A percentile compares a stretch with the other conserved stretches of the same genome.
Conservation (phyloP, 352 stramenopile species). For the Paralagenidium karlingii region DNA sequence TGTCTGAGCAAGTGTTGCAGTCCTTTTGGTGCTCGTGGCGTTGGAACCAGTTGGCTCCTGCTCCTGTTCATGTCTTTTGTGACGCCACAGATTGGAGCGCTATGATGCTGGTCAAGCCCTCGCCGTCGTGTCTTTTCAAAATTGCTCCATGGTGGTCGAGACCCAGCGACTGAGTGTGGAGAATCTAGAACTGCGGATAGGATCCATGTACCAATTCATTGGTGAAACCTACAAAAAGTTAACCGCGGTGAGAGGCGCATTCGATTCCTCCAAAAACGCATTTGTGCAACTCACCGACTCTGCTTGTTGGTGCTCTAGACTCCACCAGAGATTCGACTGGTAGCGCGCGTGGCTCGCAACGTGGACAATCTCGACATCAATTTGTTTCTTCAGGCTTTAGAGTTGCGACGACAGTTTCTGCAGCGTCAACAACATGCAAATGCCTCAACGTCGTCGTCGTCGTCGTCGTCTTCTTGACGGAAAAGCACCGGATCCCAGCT, state of each 20-base stretch:
- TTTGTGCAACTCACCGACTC: too few relatives aligned
- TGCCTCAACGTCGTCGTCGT: too few relatives aligned
- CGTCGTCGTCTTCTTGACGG: too few relatives aligned
- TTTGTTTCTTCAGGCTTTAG: slow-evolving; percentile 58
- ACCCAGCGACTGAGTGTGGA: slow-evolving; percentile 37
- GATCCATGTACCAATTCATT: slow-evolving; percentile 77
- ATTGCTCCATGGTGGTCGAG: slow-evolving; percentile 42
- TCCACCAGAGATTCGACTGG: too few relatives aligned
- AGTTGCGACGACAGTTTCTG: slow-evolving; percentile 67
- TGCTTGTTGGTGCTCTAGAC: too few relatives aligned
- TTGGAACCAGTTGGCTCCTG: too few relatives aligned
- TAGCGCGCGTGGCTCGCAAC: slow-evolving; percentile 57
- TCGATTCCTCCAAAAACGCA: too few relatives aligned
- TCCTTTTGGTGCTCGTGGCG: not conserved
- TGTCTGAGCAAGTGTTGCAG: not conserved
- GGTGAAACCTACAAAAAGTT: slow-evolving; percentile 39
- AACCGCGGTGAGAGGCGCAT: too few relatives aligned
- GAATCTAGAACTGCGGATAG: slow-evolving; percentile 37
- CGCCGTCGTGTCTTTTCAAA: slow-evolving; percentile 52
- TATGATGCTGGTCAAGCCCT: slow-evolving; percentile 39
- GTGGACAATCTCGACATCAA: slow-evolving; percentile 74
- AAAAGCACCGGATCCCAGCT: too few relatives aligned
- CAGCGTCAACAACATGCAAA: too few relatives aligned
- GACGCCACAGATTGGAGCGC: slow-evolving; percentile 30
- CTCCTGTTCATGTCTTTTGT: too few relatives aligned